phyloP scores from a whole-genome alignment of 1,139 yeast genomes.

The Saccharomycopsis hybrid region DNA sequence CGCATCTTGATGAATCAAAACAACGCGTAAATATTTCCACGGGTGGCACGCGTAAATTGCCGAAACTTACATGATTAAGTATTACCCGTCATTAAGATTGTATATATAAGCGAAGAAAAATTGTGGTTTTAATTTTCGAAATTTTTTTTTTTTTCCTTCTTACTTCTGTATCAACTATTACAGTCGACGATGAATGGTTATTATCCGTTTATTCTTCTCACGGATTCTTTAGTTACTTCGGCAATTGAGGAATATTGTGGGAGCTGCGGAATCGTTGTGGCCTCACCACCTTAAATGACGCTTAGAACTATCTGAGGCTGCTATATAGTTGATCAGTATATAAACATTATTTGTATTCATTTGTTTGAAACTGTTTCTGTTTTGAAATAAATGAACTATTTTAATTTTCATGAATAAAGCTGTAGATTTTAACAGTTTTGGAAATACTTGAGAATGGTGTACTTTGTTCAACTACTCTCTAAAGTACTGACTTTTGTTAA shows the following conservation, averaged over 20 bases:
- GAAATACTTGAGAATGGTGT: no score
- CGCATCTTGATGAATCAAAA: no score
- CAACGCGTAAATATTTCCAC: no score
- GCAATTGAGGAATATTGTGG: conserved; percentile 4
- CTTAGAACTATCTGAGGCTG: conserved; percentile 21
- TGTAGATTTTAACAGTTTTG: no score
- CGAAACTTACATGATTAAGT: no score
- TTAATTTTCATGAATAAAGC: no score
- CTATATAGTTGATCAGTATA: conserved; percentile 10
- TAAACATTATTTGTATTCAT: neutral
- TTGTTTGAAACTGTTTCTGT: neutral
- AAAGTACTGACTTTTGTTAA: no score
- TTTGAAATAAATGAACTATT: no score
- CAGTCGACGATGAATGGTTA: conserved; percentile 21
- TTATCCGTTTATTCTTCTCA: conserved; percentile 8
- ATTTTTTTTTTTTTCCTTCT: neutral
- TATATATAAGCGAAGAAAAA: no score
- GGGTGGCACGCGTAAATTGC: no score
- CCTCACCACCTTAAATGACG: conserved; percentile 18
- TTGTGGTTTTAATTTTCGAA: neutral
- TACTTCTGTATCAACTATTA: conserved; percentile 19
- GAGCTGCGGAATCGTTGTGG: conserved; percentile 20
- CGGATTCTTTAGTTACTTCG: neutral
- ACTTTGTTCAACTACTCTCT: no score
- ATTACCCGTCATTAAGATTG: no score